Evolutionary conservation across 1,284 basidiomycete genomes (phyloP), one percentile per base, ranked within the genome.

Genomic region (Apiotrichum porosum): DNA sequence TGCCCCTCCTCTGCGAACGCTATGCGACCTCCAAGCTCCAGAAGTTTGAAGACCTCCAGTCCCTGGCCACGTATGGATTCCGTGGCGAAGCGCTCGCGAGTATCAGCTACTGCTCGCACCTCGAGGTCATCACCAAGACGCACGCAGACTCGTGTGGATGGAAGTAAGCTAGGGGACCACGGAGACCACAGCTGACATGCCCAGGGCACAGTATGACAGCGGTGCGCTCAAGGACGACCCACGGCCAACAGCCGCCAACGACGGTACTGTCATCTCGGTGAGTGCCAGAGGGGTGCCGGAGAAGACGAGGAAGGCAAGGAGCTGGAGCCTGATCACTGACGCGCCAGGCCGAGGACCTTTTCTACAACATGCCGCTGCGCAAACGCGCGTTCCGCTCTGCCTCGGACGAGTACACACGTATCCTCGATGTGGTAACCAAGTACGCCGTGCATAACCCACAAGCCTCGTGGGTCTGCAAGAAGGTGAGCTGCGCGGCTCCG

Each of bases 41-140:
- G 0, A 80, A 81, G 0, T 98, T 93, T 65, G 84, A 86, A 10
- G 95, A 99, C 67, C 72, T 99, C 38, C 82, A 84, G 34, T 79
- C 77, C n/a, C 79, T 99, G 39, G 79, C 81, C 4, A 98, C 95
- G 0, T 98, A 97, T 72, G 95, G 95, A 1, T 99, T 99, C 69
- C 82, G 95, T 47, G 95, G 95, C 26, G 95, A 99, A 73, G 95
- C 95, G 0, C 77, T 98, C 19, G 95, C 95, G 0, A 95, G 91
- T 32, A 92, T 99, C 52, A 94, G 91, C 24, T 92, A 95, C 73
- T 90, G 97, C 42, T 85, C 92, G 2, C 86, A 88, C 65, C 78
- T 98, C 54, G 82, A 83, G 17, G 87, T 98, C 9, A 75, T 89
- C 13, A 95, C 91, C 5, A 98, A 97, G 75, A 91, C 87, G 0